These are phyloP conservation scores for Aphanocladium album DNA, from an alignment of 2,329 filamentous ascomycete genomes.

Conservation along the genomic window DNA sequence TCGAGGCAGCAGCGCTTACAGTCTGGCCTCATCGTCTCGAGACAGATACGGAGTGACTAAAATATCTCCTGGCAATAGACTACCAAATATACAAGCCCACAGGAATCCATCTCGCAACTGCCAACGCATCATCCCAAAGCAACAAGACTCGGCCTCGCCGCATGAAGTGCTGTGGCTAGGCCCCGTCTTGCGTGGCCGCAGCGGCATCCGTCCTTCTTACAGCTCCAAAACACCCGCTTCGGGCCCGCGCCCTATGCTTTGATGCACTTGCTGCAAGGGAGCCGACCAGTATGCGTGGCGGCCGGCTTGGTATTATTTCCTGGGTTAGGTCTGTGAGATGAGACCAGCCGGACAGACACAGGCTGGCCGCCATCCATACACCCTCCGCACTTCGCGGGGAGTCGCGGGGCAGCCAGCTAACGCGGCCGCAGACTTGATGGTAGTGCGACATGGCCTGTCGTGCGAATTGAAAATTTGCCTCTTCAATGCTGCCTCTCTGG, in stretches of 20 bases:
- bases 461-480: neutral
- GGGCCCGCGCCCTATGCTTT: neutral
- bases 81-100: neutral
- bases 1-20: neutral
- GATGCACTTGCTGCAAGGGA: neutral
- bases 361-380: neutral
- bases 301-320: neutral
- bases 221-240: neutral
- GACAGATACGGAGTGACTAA: neutral
- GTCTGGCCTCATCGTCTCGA: neutral
- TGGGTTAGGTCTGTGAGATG: constrained; percentile 3
- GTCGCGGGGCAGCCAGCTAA: neutral
- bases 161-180: constrained; percentile 2
- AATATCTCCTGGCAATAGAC: neutral
- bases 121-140: constrained; percentile 5
- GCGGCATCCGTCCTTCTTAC: neutral
- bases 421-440: neutral
- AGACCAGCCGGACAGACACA: neutral
- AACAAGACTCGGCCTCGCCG: constrained; percentile 6
- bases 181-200: neutral
- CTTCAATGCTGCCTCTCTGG: neutral
- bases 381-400: neutral
- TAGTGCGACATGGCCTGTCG: neutral
- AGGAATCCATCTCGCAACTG: neutral
- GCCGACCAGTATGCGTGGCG: neutral